Evolutionary conservation across 2,329 filamentous ascomycete species (phyloP), one percentile per base, ranked within the genome.

Genomic region (Lachnellula hyalina): DNA sequence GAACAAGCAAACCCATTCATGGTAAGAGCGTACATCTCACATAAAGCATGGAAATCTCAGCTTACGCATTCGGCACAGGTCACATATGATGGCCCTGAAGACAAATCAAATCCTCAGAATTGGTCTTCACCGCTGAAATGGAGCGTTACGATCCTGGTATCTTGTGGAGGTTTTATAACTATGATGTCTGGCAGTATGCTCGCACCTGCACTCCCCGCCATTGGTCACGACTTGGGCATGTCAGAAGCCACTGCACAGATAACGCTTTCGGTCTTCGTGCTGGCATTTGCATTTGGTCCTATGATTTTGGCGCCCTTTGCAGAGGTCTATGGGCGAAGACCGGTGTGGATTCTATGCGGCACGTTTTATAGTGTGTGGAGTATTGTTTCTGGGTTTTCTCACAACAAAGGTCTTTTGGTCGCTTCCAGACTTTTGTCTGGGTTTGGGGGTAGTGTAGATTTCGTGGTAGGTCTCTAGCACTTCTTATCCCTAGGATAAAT

Each of bases 271-370:
- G 74, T 9, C 21, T 74, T 71, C 4, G 74, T 76, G 19, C 63
- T 75, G 9, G 73, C 72, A 5, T 75, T 72, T 55, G 74, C 74
- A n/a, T 73, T 71, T 14, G 74, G 74, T 0, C 74, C 74, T 2
- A 35, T 60, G 15, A 44, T 87, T 2, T 87, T 84, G 82, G 85
- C 84, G 2, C 84, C 84, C 0, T 68, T 87, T 19, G 75, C 56
- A 8, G 84, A 88, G 63, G 67, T 86, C 14, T 82, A 79, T 51
- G 84, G 81, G 4, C 76, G 80, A 2, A 78, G 84, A 60, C 64
- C 77, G 23, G 73, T 86, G n/a, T 82, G 85, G 3, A 80, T 82
- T 59, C 59, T 76, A 8, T 70, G 77, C 3, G 83, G 83, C 61
- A 55, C 82, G 19, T 71, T 79, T 51, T 82, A 75, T 63, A 63